These are phyloP conservation scores for Amesomyces nigricolor DNA, from an alignment of 2,329 filamentous ascomycete species.

Conservation along the genomic window DNA sequence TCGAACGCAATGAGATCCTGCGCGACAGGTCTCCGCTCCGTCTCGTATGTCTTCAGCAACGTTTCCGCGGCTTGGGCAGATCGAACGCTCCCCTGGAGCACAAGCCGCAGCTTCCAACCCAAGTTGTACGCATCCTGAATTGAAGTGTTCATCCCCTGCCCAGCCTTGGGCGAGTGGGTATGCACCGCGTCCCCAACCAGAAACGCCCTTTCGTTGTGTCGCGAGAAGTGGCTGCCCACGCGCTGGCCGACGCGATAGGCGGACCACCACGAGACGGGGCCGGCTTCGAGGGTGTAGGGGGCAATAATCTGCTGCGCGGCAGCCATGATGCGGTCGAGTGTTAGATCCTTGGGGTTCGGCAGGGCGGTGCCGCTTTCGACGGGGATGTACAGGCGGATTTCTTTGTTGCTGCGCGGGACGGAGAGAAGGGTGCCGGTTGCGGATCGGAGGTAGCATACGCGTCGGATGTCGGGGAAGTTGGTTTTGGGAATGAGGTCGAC, in stretches of 20 bases:
- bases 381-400: conserved; percentile 43
- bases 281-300: conserved; percentile 38
- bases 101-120: conserved; percentile 32
- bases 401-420: conserved; percentile 53
- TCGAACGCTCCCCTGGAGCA: conserved; percentile 30
- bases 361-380: conserved; percentile 26
- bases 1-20: conserved; percentile 43
- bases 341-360: conserved; percentile 24
- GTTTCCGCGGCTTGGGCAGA: conserved; percentile 32
- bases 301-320: conserved; percentile 42
- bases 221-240: conserved; percentile 53
- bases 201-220: conserved; percentile 47
- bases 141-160: conserved; percentile 44
- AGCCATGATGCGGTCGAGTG: conserved; percentile 54
- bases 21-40: conserved; percentile 45
- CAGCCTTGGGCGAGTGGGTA: conserved; percentile 53
- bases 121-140: conserved; percentile 44
- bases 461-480: conserved; percentile 57
- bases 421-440: conserved; percentile 51
- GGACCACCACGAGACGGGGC: conserved; percentile 48
- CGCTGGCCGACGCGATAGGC: conserved; percentile 53
- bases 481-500: conserved; percentile 53
- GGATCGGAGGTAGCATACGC: conserved; percentile 43
- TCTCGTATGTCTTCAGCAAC: conserved; percentile 45
- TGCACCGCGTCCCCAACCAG: conserved; percentile 58